These are phyloP conservation scores for Penicillium polonicum DNA, from an alignment of 2,329 filamentous ascomycete genomes.

Conservation along the genomic window DNA sequence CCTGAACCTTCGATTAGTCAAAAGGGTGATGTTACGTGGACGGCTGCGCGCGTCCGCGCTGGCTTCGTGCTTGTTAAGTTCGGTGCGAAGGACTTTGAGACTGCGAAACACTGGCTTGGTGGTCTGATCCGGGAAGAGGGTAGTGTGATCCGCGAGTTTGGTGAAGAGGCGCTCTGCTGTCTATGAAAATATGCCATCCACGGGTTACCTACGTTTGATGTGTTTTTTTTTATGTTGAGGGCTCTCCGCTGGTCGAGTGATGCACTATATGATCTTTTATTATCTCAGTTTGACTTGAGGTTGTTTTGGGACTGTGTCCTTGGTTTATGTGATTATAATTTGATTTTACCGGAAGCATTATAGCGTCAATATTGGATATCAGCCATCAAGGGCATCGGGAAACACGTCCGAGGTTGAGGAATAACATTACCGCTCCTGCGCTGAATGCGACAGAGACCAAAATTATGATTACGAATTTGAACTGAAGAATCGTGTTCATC, in stretches of 20 bases:
- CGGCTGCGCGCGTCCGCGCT: conserved; percentile 69
- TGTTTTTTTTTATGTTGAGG: not conserved
- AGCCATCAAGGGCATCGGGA: not conserved
- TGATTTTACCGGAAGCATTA: not conserved
- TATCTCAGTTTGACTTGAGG: not conserved
- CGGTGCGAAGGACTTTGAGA: conserved; percentile 76
- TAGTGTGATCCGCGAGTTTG: conserved; percentile 69
- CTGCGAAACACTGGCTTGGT: conserved; percentile 75
- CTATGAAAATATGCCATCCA: conserved; percentile 40
- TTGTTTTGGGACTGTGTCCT: not conserved
- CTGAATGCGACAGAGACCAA: not conserved
- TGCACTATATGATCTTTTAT: not conserved
- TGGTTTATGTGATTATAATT: conserved; percentile 1
- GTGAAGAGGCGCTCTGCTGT: conserved; percentile 77
- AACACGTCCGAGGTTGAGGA: not conserved
- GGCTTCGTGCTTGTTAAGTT: conserved; percentile 92
- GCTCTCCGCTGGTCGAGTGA: conserved; percentile 5
- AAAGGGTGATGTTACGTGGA: conserved; percentile 67
- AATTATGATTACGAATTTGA: not conserved
- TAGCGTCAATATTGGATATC: not conserved
- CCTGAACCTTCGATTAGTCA: conserved; percentile 40
- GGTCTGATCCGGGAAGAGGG: conserved; percentile 73
- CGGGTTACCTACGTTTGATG: not conserved
- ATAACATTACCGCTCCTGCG: not conserved
- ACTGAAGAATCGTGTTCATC: not conserved